Conservation (phyloP, 2,329 filamentous ascomycete species). For the Stachybotrys chlorohalonatus region DNA sequence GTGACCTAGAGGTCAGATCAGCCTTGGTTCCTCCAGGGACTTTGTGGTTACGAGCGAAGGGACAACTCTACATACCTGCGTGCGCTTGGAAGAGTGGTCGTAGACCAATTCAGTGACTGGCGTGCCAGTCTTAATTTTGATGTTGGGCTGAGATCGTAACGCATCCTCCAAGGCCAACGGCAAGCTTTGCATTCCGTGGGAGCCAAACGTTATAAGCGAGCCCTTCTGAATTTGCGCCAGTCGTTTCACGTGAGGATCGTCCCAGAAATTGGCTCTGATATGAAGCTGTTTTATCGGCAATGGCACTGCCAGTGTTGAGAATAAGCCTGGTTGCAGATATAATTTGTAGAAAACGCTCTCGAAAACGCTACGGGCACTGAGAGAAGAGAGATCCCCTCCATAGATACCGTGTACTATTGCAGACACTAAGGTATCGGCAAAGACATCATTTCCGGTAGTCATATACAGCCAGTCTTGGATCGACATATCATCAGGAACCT, state of each 20-base stretch:
- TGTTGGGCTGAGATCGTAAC: slow-evolving; percentile 45
- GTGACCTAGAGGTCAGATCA: slow-evolving; percentile 6
- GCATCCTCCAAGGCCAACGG: slow-evolving; percentile 41
- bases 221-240: slow-evolving; percentile 20
- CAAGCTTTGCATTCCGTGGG: slow-evolving; percentile 54
- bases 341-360: slow-evolving; percentile 21
- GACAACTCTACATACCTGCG: slow-evolving; percentile 28
- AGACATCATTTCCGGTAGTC: slow-evolving; percentile 16
- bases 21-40: background rate
- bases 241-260: slow-evolving; percentile 18
- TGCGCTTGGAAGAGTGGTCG: slow-evolving; percentile 21
- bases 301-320: background rate
- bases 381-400: slow-evolving; percentile 74
- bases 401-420: slow-evolving; percentile 81
- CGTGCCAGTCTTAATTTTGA: slow-evolving; percentile 44
- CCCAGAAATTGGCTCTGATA: slow-evolving; percentile 13
- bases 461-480: slow-evolving; percentile 25
- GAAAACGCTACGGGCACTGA: slow-evolving; percentile 60
- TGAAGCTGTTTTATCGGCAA: background rate
- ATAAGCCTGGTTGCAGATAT: slow-evolving; percentile 10
- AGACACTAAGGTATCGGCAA: slow-evolving; percentile 67
- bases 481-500: slow-evolving; percentile 17
- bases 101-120: slow-evolving; percentile 39
- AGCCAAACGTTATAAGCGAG: slow-evolving; percentile 25
- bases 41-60: background rate